Base-by-base conservation (phyloP, 1,284 basidiomycete species). In the Cryptococcus maquisensis region DNA sequence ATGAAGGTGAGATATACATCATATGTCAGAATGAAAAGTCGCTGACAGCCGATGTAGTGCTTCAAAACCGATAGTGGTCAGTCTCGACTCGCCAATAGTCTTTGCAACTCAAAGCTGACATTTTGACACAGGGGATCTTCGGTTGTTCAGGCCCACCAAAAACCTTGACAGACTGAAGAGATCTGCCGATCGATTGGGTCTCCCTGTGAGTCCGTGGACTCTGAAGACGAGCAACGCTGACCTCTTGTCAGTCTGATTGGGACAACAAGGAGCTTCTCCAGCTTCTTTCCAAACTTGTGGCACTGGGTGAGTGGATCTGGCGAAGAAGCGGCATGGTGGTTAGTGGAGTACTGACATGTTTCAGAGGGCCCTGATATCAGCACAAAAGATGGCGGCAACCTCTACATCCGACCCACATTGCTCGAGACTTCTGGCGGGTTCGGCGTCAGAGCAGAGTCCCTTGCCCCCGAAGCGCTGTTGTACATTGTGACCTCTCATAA, bases 151-250 rank as follows among this genome's bases (percentile, higher is more conserved):
- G 32, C 72, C 72, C 1, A 56, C 59, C 42, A 65, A 65, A 55
- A 74, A 74, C 61, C 72, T 71, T 63, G 69, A 71, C 49, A 60
- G 72, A 24, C 60, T 74, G 52, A 72, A 73, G 66, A 57, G 69
- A 59, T 72, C 69, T 13, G 69, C 66, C 16, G 63, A 54, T 18
- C 57, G 72, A 47, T 54, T 74, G 7, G 71, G 72, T 60, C 62
- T 74, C 16, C 72, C 72, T 1, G 70, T 74, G 47, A 59, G 72
- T 53, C 10, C 7, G 7, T 13, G 7, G 16, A 32, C 6, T 10
- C 28, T 32, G 28, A 3, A 32, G 24, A 47, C 28, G 15, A 28
- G 32, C 37, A 21, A 15, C 12, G 15, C 5, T 40, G 15, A 32
- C 28, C 24, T 20, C 16, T n/a, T 32, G 21, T 3, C 36, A 72